phyloP scores from a whole-genome alignment of 202 grass and related monocot genomes.

The Digitaria exilis region DNA sequence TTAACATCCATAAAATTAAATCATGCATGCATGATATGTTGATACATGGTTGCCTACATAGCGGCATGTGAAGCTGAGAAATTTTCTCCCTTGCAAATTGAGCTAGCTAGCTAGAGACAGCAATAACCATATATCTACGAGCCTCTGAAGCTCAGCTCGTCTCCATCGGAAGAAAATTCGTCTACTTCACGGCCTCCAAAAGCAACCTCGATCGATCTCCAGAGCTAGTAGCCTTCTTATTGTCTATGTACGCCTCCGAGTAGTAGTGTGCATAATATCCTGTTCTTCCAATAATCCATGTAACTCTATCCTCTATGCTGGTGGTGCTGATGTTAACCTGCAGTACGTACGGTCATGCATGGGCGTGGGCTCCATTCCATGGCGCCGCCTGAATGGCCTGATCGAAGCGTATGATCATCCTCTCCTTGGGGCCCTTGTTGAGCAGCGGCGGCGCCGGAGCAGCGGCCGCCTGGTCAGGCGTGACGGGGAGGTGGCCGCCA shows the following conservation, averaged over 20 bases:
- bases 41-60: constrained; percentile 33
- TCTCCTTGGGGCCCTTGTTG: constrained; percentile 37
- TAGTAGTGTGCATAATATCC: neutral
- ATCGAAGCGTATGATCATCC: constrained; percentile 74
- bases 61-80: constrained; percentile 77
- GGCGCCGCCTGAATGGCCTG: constrained; percentile 13
- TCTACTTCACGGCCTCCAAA: constrained; percentile 64
- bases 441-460: neutral
- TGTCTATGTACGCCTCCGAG: neutral
- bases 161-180: constrained; percentile 72
- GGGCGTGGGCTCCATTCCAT: neutral
- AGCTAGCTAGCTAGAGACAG: constrained; percentile 28
- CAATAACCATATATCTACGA: neutral
- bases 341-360: neutral
- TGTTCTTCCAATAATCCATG: neutral
- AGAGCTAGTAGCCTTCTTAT: constrained; percentile 36
- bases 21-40: constrained; percentile 1
- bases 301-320: neutral
- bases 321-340: neutral
- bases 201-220: constrained; percentile 10
- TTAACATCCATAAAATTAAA: neutral
- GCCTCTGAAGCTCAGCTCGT: constrained; percentile 23
- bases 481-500: constrained; percentile 50
- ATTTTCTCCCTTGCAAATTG: constrained; percentile 64
- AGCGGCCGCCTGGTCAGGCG: neutral